Base-by-base conservation (phyloP, 2,329 filamentous ascomycete species). In the Colletotrichum gigasporum region DNA sequence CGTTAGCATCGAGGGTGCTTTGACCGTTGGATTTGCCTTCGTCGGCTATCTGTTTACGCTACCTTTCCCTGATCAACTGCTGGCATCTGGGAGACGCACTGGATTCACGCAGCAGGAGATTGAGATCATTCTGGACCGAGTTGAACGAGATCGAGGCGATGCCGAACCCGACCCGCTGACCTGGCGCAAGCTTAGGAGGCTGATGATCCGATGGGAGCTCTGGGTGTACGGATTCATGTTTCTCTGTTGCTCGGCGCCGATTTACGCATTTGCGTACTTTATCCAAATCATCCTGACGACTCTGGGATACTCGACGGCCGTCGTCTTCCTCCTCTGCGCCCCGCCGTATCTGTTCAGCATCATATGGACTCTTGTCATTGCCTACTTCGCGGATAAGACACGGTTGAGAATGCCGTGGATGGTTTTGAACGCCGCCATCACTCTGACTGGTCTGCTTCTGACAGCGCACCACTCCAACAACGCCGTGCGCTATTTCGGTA, bases 251-350 rank as follows among this genome's bases (percentile, higher is more conserved):
- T 87, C 86, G 0, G 85, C 85, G 2, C 82, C 86, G n/a, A 81
- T 82, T 1, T 90, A 90, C 69, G 83, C 86, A 0, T 81, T 90
- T 22, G 84, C 85, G 2, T 89, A 87, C 72, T 89, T 90, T 75
- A 76, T 89, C 3, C 87, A 87, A 2, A 83, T 89, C 69, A 89
- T 90, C 67, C 80, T 90, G 3, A 68, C 67, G 26, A 71, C 68
- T 0, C 68, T 76, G 35, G 70, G 70, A 6, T 72, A 70, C 52
- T 54, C 57, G 2, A 71, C 70, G 1, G 73, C 72, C 14, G 48
- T 69, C 3, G 69, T 72, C 0, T 75, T 76, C 51, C 67, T 77
- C 4, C 72, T 79, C 10, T 77, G 72, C 30, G 76, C 77, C 1
- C 76, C 76, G 7, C 76, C 77, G 2, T 75, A 74, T 44, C 56